phyloP scores from a whole-genome alignment of 169 alveolate genomes.

The Babesia bovis region DNA sequence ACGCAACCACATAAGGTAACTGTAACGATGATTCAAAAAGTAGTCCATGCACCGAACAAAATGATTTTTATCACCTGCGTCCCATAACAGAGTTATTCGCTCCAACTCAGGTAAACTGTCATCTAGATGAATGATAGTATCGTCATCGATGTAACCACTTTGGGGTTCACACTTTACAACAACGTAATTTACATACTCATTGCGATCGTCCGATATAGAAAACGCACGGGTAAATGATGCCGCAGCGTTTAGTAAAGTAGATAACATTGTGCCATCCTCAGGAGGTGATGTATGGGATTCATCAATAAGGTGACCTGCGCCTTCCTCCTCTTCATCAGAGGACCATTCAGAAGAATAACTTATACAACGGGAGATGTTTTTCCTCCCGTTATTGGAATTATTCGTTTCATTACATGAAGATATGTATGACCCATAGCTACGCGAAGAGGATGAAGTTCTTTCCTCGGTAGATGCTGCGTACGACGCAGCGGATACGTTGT shows the following conservation, averaged over 20 bases:
- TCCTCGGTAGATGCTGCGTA: neutral
- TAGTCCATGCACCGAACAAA: conserved; percentile 4
- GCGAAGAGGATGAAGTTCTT: neutral
- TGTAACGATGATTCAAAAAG: neutral
- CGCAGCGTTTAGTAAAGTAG: conserved; percentile 3
- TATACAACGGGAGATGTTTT: neutral
- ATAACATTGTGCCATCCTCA: neutral
- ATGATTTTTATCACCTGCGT: conserved; percentile 12
- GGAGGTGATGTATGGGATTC: neutral
- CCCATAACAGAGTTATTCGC: conserved; percentile 35
- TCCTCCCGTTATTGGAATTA: neutral
- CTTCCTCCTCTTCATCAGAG: neutral
- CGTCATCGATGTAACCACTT: conserved; percentile 41
- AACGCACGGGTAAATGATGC: neutral
- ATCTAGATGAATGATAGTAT: conserved; percentile 41
- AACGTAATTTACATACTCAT: conserved; percentile 7
- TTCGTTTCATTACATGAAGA: neutral
- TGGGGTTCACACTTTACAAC: conserved; percentile 59
- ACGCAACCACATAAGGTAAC: neutral
- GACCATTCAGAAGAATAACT: neutral
- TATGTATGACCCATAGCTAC: neutral
- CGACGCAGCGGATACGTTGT: neutral
- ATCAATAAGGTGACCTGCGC: neutral
- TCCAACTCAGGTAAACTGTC: conserved; percentile 24
- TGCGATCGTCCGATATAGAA: neutral